Base-by-base conservation (phyloP, 2,329 filamentous ascomycete species). In the Cladosporium sp. region DNA sequence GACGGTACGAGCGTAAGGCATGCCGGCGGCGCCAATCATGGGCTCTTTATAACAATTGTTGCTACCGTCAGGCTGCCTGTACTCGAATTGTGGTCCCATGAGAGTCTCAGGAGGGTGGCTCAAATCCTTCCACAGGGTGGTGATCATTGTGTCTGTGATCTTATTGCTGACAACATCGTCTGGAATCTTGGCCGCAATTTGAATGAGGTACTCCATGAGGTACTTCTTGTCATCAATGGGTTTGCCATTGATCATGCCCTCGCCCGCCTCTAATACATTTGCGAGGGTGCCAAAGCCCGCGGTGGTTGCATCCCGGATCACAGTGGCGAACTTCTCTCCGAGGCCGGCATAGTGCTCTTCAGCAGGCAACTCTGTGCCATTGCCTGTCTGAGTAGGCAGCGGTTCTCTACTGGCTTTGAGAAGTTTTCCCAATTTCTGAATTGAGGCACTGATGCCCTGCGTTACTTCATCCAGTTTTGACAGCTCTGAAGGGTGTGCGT, bases 1-100 rank as follows among this genome's bases (percentile, higher is more conserved):
- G n/a, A 88, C 84, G 0, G 85, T 84, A 61, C 87, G 82, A 22
- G 88, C 87, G 66, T 90, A 90, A 0, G 85, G 81, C n/a, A 83
- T 84, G 12, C 82, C 82, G 9, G 88, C 86, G 38, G 79, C 80
- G 2, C 88, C 88, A 30, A 90, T 75, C 55, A 84, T 78, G 2
- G 88, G 87, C 65, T 82, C 77, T 19, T 84, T 74, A 51, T 85
- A 78, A 66, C 85, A 89, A 69, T 81, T 81, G 60, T 74, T 73
- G 1, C 78, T 80, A 25, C 79, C 79, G 66, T 81, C 78, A 5
- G 79, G 76, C 51, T 74, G 72, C n/a, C 79, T 72, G 62, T 77
- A 81, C 56, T 77, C 71, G 60, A 71, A 79, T 52, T 78, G 70
- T n/a, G 72, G 60, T 17, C 73, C 74, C 7, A 81, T 70, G 52